Conservation (phyloP, 1,284 basidiomycete genomes). For the Rhodotorula sp. region DNA sequence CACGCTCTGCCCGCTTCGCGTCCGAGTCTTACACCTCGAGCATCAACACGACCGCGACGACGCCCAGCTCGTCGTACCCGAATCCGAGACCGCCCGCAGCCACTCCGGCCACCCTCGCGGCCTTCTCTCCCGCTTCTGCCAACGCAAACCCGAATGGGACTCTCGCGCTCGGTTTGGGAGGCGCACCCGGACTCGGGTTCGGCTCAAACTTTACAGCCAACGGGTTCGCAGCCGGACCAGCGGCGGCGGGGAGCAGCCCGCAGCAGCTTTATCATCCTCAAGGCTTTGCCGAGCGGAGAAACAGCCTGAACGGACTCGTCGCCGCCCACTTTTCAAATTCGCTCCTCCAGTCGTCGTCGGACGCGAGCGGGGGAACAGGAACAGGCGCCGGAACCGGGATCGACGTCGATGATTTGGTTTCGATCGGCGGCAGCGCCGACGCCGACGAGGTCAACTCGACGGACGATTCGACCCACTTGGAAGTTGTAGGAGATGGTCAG, state of each 20-base stretch:
- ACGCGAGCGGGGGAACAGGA: neutral
- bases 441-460: neutral
- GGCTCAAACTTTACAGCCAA: neutral
- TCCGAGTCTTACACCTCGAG: conserved; percentile 28
- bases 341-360: neutral
- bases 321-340: conserved; percentile 1
- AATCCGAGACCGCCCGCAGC: conserved; percentile 16
- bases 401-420: conserved; percentile 5
- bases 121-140: conserved; percentile 16
- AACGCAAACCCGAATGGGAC: neutral
- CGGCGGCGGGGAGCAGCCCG: neutral
- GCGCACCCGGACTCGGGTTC: neutral
- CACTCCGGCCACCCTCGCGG: conserved; percentile 11
- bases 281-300: neutral
- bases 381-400: neutral
- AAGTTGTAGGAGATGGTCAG: neutral
- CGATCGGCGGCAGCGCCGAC: neutral
- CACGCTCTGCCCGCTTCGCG: conserved; percentile 3
- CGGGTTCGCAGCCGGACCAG: neutral
- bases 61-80: conserved; percentile 27
- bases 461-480: neutral
- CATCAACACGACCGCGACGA: conserved; percentile 24
- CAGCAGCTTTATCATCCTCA: too few species aligned
- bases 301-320: conserved; percentile 11
- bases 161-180: neutral